Evolutionary conservation across 371 early-diverging fungal genomes (phyloP), one percentile per base, ranked within the genome.

Genomic region (Cokeromyces recurvatus): DNA sequence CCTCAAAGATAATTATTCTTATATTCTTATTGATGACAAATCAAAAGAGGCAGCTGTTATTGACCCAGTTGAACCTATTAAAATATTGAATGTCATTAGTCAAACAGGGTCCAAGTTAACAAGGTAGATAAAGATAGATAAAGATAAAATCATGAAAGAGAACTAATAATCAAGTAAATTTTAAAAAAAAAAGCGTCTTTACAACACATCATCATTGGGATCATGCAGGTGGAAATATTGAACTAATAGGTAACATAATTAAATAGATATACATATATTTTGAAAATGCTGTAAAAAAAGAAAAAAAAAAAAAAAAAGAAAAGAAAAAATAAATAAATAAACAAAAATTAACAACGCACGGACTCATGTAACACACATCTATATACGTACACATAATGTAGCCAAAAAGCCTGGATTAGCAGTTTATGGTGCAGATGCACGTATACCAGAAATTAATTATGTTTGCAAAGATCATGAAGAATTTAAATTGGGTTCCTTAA

Each of bases 361-460:
- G 63, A 62, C 45, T 57, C 35, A 55, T 29, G 66, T 63, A 38
- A 47, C 58, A 35, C 59, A 62, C 23, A 7, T 16, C n/a, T 22
- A n/a, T 10, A 22, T 22, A 22, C n/a, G n/a, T n/a, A n/a, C n/a
- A n/a, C n/a, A n/a, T n/a, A n/a, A n/a, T n/a, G n/a, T 44, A 72
- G 74, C 71, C 9, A 70, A 69, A 25, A 71, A 79, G 27, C 90
- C 92, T 1, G 83, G 82, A 2, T 60, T 94, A 3, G 73, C 77
- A 2, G 86, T 94, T 2, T 92, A 83, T 62, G 96, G 94, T 15
- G 90, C 87, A 10, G 96, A 91, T 57, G 79, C 81, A 17, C 84
- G 95, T n/a, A 89, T 94, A 42, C 87, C 87, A 12, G 86, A 80
- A 23, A 79, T 94, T 53, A 92, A 86, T 38, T 73, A 81, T 51